Evolutionary conservation across 2,329 filamentous ascomycete species (phyloP), one percentile per base, ranked within the genome.

Genomic region (Arthrobotrys megalospora): DNA sequence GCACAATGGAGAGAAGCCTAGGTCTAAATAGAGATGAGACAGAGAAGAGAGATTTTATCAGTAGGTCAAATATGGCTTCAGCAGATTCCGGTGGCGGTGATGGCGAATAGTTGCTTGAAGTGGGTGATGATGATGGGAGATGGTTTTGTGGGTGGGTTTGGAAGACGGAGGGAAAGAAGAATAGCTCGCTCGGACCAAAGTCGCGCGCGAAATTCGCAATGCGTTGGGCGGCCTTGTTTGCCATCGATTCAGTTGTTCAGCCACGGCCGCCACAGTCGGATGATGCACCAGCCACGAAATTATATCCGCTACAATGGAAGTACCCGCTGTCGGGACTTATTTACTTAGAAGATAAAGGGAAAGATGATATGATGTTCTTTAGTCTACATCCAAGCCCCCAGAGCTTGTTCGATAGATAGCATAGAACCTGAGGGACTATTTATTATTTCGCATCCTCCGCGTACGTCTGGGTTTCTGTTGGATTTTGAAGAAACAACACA

Each of bases 121-220:
- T 36, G 16, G 14, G 24, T 60, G 63, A 28, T 48, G 65, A 7
- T 11, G 66, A 28, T 52, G 53, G 24, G 45, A 45, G 32, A 28
- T 32, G 21, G 64, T 63, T 62, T 47, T 41, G n/a, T 45, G 48
- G 67, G 55, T 48, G 45, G 55, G 6, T 34, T 63, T 34, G 36
- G 48, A 53, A 47, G 48, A 38, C 16, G 28, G 38, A 19, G 19
- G n/a, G 36, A 45, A 63, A 43, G 45, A 47, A 63, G 67, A 58
- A 45, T 28, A 45, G 68, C 68, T 62, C 34, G 68, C 58, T 62
- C 55, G 55, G 68, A 34, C 45, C 34, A 45, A 58, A 64, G 68
- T 72, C 68, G 68, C 68, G 67, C 67, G 68, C 68, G 68, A 72
- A 48, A 55, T 53, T 16, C 4, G 36, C 32, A 41, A 38, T 38